Conservation (phyloP, 2,329 filamentous ascomycete genomes). For the Paecilomyces dactylethromorphus region DNA sequence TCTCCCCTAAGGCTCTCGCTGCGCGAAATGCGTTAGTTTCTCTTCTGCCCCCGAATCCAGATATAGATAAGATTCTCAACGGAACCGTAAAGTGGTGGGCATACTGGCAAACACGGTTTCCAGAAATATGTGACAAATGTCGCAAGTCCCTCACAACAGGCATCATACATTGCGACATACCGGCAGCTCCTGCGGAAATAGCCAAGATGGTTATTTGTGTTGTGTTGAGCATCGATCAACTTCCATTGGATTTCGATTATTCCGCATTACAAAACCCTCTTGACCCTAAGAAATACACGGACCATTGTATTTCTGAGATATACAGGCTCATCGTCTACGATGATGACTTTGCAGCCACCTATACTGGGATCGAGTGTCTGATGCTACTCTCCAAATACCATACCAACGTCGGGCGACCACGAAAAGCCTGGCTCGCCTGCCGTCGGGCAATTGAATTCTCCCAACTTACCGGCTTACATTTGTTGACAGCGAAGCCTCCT, state of each 20-base stretch:
- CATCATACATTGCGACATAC: conserved; percentile 4
- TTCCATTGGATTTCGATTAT: conserved; percentile 34
- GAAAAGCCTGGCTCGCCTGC: conserved; percentile 47
- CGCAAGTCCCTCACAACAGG: conserved; percentile 7
- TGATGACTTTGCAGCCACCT: conserved; percentile 44
- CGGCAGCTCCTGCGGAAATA: conserved; percentile 29
- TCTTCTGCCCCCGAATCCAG: conserved; percentile 26
- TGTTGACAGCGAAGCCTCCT: conserved; percentile 22
- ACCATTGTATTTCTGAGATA: conserved; percentile 41
- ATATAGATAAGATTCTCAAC: conserved; percentile 26
- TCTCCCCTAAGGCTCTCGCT: conserved; percentile 20
- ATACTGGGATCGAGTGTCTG: conserved; percentile 49
- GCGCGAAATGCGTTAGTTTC: conserved; percentile 20
- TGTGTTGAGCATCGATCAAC: conserved; percentile 36
- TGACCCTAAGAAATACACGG: conserved; percentile 37
- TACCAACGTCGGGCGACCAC: conserved; percentile 50
- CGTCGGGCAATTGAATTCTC: conserved; percentile 47
- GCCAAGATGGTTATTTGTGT: conserved; percentile 40
- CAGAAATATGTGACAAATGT: conserved; percentile 18
- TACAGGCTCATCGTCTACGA: conserved; percentile 44
- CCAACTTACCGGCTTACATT: conserved; percentile 46
- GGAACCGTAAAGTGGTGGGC: conserved; percentile 22
- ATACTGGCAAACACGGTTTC: conserved; percentile 27
- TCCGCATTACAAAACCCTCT: conserved; percentile 29
- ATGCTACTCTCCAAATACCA: conserved; percentile 47